These are phyloP conservation scores for Balansia obtecta DNA, from an alignment of 2,329 filamentous ascomycete genomes.

Conservation along the genomic window DNA sequence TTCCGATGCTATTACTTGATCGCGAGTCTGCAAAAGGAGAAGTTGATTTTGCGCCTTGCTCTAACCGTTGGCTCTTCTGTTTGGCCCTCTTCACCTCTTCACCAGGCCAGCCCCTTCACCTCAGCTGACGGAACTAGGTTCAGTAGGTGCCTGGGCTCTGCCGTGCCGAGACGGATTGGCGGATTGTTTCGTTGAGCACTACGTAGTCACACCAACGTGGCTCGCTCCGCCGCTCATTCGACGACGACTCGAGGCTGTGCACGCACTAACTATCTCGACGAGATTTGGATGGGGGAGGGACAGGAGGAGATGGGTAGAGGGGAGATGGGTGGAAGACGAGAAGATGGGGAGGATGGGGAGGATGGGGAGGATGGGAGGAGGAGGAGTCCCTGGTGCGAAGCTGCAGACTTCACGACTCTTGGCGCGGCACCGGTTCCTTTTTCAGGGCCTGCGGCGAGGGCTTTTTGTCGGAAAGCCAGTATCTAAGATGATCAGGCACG, in stretches of 20 bases:
- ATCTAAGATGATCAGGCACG: no score
- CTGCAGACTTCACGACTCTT: background rate
- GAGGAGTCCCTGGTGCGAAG: background rate
- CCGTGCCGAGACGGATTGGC: background rate
- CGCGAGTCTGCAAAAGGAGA: constrained; percentile 7
- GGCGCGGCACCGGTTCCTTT: background rate
- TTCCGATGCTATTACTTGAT: constrained; percentile 5
- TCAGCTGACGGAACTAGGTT: background rate
- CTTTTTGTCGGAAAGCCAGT: no score
- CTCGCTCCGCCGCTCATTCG: no score
- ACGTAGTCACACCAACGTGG: background rate
- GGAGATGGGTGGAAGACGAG: no score
- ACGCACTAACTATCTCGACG: background rate
- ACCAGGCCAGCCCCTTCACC: constrained; percentile 5
- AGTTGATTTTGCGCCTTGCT: constrained; percentile 5
- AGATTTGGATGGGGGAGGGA: background rate
- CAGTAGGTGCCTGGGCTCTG: constrained; percentile 1
- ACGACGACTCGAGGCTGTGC: background rate
- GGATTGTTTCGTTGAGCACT: background rate
- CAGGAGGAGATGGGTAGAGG: no score
- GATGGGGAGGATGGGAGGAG: background rate
- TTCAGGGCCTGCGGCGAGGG: background rate
- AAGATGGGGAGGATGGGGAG: no score
- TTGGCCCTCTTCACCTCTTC: background rate
- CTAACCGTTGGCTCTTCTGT: constrained; percentile 4